Percentiles rank a stretch among this genome's conserved stretches.
phyloP scores from a whole-genome alignment of 2,329 filamentous ascomycete genomes.

The Monosporascus sp. region DNA sequence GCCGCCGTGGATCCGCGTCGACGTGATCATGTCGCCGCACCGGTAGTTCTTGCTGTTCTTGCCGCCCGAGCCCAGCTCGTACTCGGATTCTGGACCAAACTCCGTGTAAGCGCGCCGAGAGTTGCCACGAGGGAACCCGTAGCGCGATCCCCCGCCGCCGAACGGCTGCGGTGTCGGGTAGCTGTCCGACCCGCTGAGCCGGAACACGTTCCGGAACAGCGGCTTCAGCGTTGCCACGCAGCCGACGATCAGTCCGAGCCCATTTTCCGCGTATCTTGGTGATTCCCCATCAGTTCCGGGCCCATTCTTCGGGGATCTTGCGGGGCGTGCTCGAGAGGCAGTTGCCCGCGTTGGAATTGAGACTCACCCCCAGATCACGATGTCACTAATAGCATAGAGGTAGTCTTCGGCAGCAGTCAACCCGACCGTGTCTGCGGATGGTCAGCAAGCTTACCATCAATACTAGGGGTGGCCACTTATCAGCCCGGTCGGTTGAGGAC shows the following conservation, averaged over 20 bases:
- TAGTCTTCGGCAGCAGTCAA: constrained; percentile 12
- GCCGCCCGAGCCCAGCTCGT: constrained; percentile 3
- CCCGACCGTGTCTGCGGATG: constrained; percentile 7
- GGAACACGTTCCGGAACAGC: constrained; percentile 9
- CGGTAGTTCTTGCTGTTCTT: constrained; percentile 4
- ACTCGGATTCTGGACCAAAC: neutral
- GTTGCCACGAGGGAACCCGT: constrained; percentile 7
- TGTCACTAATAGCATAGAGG: constrained; percentile 12
- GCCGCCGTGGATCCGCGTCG: constrained; percentile 1
- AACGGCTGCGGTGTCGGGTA: neutral
- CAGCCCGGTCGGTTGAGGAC: neutral
- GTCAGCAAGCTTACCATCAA: neutral
- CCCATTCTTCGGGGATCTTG: neutral
- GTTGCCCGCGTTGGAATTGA: neutral
- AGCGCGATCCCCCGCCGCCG: constrained; percentile 1
- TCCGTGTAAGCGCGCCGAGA: constrained; percentile 7
- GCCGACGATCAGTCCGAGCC: constrained; percentile 12
- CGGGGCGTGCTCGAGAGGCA: neutral
- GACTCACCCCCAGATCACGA: constrained; percentile 15
- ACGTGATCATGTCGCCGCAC: neutral
- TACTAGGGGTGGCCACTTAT: too few relatives aligned
- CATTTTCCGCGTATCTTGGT: constrained; percentile 12
- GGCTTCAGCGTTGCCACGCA: constrained; percentile 13
- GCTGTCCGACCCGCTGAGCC: constrained; percentile 5
- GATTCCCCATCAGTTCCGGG: neutral